Base-by-base conservation (phyloP, 768 basidiomycete genomes). In the Epithele typhae region DNA sequence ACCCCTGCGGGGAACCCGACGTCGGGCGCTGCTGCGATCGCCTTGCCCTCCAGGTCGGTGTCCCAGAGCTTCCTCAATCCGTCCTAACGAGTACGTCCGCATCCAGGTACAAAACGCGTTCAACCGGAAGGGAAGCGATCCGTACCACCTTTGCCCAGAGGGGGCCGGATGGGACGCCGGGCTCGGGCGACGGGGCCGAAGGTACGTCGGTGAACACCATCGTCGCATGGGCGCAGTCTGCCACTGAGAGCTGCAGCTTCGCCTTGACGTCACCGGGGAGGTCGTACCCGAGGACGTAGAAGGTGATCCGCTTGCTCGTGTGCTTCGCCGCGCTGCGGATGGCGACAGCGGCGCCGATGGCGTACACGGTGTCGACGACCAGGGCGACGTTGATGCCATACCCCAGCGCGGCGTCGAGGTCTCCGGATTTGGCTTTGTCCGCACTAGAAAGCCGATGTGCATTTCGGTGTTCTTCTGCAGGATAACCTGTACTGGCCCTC, bases 131-230 rank as follows among this genome's bases (percentile, higher is more conserved):
- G n/a, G 64, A 43, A 2, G 49, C 55, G 25, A 74, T 58, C 61
- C 78, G 63, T 44, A 77, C 76, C 21, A 81, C 47, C 58, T 79
- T 81, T 6, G 72, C 75, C 77, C 78, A 81, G 0, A 61, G 56
- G 1, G 64, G 32, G 7, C 71, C 69, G 50, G 63, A 43, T 19
- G 53, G 51, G 4, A 42, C 45, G 5, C 63, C 48, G 33, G 69
- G 49, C 34, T 66, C 57, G 72, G 43, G 56, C 4, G 48, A 33
- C 12, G 32, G 41, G 41, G 3, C 14, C 4, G 18, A 6, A n/a
- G 42, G 42, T 43, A 35, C 12, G 42, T 51, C 27, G 39, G 78
- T 42, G 54, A 79, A 79, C 18, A 66, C 52, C n/a, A 78, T 49
- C 0, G 74, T 77, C 27, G 67, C 55, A 19, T 71, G 51, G 2